These are phyloP conservation scores for Chrysanthemum lavandulifolium DNA, from an alignment of 129 eudicot genomes.

Conservation along the genomic window DNA sequence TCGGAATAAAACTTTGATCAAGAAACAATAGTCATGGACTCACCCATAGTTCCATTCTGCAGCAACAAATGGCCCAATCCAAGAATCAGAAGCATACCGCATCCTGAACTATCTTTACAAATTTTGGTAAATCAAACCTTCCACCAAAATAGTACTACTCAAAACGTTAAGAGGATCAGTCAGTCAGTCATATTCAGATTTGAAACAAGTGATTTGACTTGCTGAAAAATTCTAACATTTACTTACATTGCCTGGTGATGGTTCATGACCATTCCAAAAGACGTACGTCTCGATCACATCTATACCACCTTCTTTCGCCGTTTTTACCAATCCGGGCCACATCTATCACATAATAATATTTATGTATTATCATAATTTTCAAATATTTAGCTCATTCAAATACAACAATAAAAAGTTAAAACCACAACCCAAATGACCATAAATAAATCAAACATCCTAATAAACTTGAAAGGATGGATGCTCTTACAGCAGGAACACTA, in stretches of 20 bases:
- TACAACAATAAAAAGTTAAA: background rate
- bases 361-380: no score
- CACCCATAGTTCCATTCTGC: slow-evolving; percentile 99
- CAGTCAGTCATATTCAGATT: background rate
- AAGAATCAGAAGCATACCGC: slow-evolving; percentile 84
- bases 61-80: slow-evolving; percentile 97
- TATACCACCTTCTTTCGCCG: slow-evolving; percentile 94
- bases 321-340: slow-evolving; percentile 95
- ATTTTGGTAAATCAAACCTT: slow-evolving; percentile 83
- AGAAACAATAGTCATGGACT: slow-evolving; percentile 19
- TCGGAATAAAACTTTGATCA: background rate
- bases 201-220: slow-evolving; percentile 9
- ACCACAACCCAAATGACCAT: background rate
- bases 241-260: slow-evolving; percentile 82
- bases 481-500: slow-evolving; percentile 87
- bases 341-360: slow-evolving; percentile 41
- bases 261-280: slow-evolving; percentile 99
- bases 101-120: slow-evolving; percentile 88
- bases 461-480: background rate
- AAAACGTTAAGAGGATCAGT: slow-evolving; percentile 4
- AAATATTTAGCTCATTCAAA: no score
- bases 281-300: slow-evolving; percentile 92
- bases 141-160: slow-evolving; percentile 85
- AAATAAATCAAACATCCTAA: background rate
- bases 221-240: background rate